These are phyloP conservation scores for Escovopsis weberi DNA, from an alignment of 2,329 filamentous ascomycete species.

Conservation along the genomic window DNA sequence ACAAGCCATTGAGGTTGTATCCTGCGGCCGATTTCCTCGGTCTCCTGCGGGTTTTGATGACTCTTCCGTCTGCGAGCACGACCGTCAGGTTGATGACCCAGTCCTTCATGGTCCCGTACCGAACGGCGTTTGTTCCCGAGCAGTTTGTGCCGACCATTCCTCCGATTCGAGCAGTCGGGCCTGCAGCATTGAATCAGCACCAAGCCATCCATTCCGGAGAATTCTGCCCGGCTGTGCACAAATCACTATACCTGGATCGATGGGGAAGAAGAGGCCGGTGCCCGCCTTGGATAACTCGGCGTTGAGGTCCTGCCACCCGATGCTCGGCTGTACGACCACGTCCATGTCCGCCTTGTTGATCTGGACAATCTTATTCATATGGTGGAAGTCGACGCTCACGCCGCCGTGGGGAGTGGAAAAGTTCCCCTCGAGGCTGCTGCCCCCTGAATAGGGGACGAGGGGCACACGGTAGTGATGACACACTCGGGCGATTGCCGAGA, in stretches of 20 bases:
- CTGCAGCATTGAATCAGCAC: constrained; percentile 13
- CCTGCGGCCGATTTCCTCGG: constrained; percentile 70
- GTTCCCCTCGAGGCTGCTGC: constrained; percentile 76
- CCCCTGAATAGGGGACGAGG: constrained; percentile 76
- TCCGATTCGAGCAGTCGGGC: constrained; percentile 58
- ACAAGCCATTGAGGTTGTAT: constrained; percentile 69
- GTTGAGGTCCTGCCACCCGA: constrained; percentile 88
- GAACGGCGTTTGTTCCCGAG: constrained; percentile 65
- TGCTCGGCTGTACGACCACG: constrained; percentile 76
- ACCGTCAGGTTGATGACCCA: constrained; percentile 77
- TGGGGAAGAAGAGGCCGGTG: constrained; percentile 75
- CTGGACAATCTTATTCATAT: constrained; percentile 70
- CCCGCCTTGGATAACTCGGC: constrained; percentile 51
- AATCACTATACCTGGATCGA: constrained; percentile 57
- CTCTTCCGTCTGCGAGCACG: constrained; percentile 60
- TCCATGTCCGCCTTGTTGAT: constrained; percentile 85
- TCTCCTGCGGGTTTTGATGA: constrained; percentile 67
- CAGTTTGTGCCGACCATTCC: constrained; percentile 74
- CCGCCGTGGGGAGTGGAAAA: constrained; percentile 79
- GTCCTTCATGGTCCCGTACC: constrained; percentile 78
- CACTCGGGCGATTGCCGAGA: constrained; percentile 45
- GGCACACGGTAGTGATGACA: constrained; percentile 71
- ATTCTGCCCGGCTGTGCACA: not conserved
- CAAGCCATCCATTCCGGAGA: not conserved
- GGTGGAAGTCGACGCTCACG: constrained; percentile 76